Base-by-base conservation (phyloP, 2,329 filamentous ascomycete species). In the Penicillium janthinellum region DNA sequence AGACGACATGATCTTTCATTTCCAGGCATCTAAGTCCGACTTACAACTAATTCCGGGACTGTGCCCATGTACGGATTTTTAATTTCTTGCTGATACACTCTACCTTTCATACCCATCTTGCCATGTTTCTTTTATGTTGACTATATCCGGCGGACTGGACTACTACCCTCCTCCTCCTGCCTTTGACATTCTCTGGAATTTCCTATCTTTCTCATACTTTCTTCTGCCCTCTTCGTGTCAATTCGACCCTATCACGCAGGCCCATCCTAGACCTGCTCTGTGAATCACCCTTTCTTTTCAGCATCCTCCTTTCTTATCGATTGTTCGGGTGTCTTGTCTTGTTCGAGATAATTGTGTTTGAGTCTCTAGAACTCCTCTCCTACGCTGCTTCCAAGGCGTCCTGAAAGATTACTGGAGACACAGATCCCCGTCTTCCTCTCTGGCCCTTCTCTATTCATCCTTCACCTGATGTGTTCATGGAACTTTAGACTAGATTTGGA, bases 1-100 rank as follows among this genome's bases (percentile, higher is more conserved):
- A 66, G 63, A 69, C 54, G 66, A 66, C 59, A 61, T 61, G 67
- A 69, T 55, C 48, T 54, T 47, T 47, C 38, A 51, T 60, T 61
- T 58, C 56, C 58, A 42, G 37, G 58, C 56, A 55, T 25, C 34
- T 59, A 53, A 50, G 39, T 57, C 54, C 41, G 41, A 28, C 25
- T 47, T 56, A 4, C 22, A n/a, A 50, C 14, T 56, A 47, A 37
- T 51, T 28, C 17, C n/a, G 52, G 47, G 51, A 54, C 6, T 17
- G 7, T 59, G 59, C 44, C 39, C 48, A 57, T 44, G 22, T 66
- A 64, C 54, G 38, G 28, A 35, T 61, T 67, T 61, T 73, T 65
- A 67, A 63, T 67, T 50, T 25, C 7, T 31, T 25, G 31, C 28
- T 56, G 28, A 28, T 58, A 31, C 11, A 45, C 15, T 15, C n/a